A percentile compares a stretch with the other conserved stretches of the same genome.
These are phyloP conservation scores for Closterium sp. DNA, from an alignment of 139 green algal species.

Conservation along the genomic window DNA sequence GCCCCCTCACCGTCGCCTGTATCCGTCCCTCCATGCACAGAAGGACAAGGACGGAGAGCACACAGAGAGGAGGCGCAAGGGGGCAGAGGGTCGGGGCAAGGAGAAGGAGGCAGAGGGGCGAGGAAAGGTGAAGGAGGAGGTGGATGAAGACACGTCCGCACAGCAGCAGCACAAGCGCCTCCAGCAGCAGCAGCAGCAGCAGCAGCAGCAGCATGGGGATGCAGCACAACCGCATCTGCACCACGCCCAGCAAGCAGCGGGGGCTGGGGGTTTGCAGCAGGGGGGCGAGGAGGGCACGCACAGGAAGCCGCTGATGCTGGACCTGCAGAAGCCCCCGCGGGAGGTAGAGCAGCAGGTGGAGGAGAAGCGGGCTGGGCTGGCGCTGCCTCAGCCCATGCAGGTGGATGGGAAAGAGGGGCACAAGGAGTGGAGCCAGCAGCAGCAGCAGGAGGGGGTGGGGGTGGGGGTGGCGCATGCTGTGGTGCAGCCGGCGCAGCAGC, in stretches of 20 bases:
- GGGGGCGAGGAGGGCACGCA: not conserved
- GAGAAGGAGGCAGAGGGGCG: not conserved
- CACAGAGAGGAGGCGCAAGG: not conserved
- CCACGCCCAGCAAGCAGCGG: not conserved
- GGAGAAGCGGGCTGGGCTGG: not conserved
- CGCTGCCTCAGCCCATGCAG: not conserved
- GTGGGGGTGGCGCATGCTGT: not conserved
- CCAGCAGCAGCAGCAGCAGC: not conserved
- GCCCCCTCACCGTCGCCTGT: not conserved
- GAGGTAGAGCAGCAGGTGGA: not conserved
- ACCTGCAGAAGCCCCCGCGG: not conserved
- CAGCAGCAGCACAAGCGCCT: not conserved
- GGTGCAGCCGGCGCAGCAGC: not conserved
- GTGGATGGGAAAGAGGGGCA: conserved; percentile 2
- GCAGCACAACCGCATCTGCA: not conserved
- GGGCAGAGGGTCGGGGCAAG: not conserved
- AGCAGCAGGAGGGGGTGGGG: not conserved
- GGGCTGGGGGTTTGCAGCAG: not conserved
- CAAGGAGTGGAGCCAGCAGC: not conserved
- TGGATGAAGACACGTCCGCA: not conserved
- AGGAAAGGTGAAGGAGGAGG: not conserved
- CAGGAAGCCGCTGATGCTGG: not conserved
- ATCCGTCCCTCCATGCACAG: not conserved
- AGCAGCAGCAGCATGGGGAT: not conserved
- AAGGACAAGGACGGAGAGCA: not conserved